phyloP scores from a whole-genome alignment of 306 rosid species.

The Begonia peltatifolia region DNA sequence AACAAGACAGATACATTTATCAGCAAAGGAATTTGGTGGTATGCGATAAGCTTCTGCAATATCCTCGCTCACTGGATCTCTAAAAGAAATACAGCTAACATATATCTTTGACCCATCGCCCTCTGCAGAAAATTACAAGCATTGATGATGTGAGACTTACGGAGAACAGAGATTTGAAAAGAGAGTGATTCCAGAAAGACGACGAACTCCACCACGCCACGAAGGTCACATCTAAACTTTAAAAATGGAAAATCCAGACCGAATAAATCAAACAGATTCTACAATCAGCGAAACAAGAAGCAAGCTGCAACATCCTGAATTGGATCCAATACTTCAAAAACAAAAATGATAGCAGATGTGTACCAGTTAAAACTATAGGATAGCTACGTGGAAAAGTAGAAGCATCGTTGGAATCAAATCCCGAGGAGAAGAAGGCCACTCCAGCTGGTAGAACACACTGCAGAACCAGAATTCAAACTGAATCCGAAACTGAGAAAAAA shows the following conservation, averaged over 20 bases:
- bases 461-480: slow-evolving; percentile 12
- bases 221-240: too few species aligned
- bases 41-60: slow-evolving; percentile 79
- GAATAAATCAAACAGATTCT: background rate
- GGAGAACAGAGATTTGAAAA: too few species aligned
- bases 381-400: slow-evolving; percentile 74
- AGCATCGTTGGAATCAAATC: slow-evolving; percentile 50
- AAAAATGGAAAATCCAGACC: too few species aligned
- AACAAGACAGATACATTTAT: slow-evolving; percentile 94
- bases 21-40: slow-evolving; percentile 83
- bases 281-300: background rate
- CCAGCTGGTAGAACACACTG: slow-evolving; percentile 99
- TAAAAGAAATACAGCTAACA: slow-evolving; percentile 92
- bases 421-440: slow-evolving; percentile 56
- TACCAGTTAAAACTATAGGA: slow-evolving; percentile 93
- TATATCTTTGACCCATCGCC: slow-evolving; percentile 96
- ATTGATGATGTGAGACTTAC: slow-evolving; percentile 1
- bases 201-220: too few species aligned
- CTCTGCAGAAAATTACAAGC: slow-evolving; percentile 40
- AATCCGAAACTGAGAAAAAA: slow-evolving; percentile 7
- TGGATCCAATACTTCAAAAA: background rate
- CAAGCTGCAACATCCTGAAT: background rate
- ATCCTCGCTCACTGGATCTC: slow-evolving; percentile 91
- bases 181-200: too few species aligned
- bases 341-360: background rate